Base-by-base conservation (phyloP, 2,329 filamentous ascomycete species). In the Fusarium hostae region DNA sequence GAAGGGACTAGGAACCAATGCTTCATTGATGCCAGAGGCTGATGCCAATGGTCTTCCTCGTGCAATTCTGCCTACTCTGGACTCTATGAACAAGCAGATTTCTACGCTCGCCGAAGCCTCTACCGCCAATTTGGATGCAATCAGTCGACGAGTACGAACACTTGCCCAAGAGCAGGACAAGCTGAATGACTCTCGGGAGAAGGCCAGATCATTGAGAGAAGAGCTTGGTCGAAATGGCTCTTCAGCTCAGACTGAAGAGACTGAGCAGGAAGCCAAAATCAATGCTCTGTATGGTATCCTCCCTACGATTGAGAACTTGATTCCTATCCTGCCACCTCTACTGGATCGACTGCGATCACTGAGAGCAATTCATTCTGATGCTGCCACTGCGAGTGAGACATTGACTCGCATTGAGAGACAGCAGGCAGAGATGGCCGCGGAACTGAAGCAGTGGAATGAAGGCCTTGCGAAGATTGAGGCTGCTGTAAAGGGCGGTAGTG, bases 201-300 rank as follows among this genome's bases (percentile, higher is more conserved):
- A 88, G 58, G 90, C 90, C 41, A 91, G 89, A 76, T 83, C 83
- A 41, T 85, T 90, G 2, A 86, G 91, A 68, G 90, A 91, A 60
- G 87, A 88, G 32, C 82, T 91, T 26, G 84, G 84, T 13, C 81
- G 84, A 34, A 84, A 85, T 22, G 83, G 79, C 12, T 79, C 83
- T 6, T 74, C 82, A 3, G 77, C 82, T 8, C 82, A 85, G 24
- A 76, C 77, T 12, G 80, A 88, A 62, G 85, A 91, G 70, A 83
- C 86, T 12, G 94, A 97, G 75, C 92, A 97, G 75, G 87, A 90
- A 43, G 87, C 93, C 58, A 97, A 97, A 80, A 92, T 99, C 79
- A 96, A 97, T 72, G 93, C 95, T 3, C 88, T 99, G 9, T 98
- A 98, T 81, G 92, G 93, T 2, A 93, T 94, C 6, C 84, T 99